These are phyloP conservation scores for Lichina pygmaea DNA, from an alignment of 495 filamentous ascomycete genomes.

Conservation along the genomic window DNA sequence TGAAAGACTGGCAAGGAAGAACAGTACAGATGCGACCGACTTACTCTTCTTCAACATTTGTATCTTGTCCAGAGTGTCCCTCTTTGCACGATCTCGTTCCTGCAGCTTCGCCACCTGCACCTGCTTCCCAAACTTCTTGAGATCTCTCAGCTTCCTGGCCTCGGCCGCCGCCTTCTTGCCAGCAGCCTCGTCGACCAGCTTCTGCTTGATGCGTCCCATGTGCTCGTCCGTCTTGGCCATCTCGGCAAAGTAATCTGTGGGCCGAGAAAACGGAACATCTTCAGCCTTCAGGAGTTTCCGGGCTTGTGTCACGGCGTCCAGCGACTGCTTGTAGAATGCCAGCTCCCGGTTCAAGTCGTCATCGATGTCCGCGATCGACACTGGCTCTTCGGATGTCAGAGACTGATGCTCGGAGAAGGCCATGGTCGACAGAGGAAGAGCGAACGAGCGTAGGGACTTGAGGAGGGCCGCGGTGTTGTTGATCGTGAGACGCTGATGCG, in stretches of 20 bases:
- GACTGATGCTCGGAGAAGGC: constrained; percentile 40
- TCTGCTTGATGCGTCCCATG: constrained; percentile 86
- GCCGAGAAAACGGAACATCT: constrained; percentile 59
- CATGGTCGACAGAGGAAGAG: constrained; percentile 27
- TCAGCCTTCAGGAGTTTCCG: constrained; percentile 53
- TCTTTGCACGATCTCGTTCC: constrained; percentile 75
- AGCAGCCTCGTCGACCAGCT: constrained; percentile 76
- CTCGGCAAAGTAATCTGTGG: constrained; percentile 89
- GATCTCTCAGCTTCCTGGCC: constrained; percentile 70
- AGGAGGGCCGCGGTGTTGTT: constrained; percentile 81
- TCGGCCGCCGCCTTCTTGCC: constrained; percentile 77
- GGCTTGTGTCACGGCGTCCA: constrained; percentile 45
- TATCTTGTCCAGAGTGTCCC: constrained; percentile 79
- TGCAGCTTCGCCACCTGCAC: constrained; percentile 91
- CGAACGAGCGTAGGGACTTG: constrained; percentile 49
- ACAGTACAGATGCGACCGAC: constrained; percentile 8
- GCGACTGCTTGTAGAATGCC: constrained; percentile 78
- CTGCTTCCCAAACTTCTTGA: constrained; percentile 98
- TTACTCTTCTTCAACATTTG: constrained; percentile 77
- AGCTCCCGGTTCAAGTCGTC: constrained; percentile 79
- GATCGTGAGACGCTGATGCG: constrained; percentile 82
- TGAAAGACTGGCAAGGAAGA: neutral
- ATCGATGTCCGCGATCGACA: constrained; percentile 38
- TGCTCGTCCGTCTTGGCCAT: constrained; percentile 97
- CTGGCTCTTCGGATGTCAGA: constrained; percentile 23